Base-by-base conservation (phyloP, 1,139 yeast genomes). In the Pichia sp. region DNA sequence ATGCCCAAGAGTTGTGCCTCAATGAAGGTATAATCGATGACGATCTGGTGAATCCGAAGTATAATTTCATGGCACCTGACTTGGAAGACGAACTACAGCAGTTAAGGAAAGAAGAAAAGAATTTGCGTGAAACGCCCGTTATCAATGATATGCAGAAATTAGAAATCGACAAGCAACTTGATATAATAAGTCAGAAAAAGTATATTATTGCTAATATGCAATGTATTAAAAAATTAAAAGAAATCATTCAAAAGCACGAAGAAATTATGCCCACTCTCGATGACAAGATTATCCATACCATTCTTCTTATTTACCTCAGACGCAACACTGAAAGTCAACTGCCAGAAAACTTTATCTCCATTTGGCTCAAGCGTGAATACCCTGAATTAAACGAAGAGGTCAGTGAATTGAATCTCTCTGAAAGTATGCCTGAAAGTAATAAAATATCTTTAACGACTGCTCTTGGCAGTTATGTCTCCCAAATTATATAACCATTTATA, bases 181-280 rank as follows among this genome's bases (percentile, higher is more conserved):
- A 75, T 60, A 72, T 74, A 50, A 63, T 75, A 50, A 67, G 73
- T 2, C 42, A 45, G n/a, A 59, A 81, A 52, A 75, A 76, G 61
- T 82, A 80, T 60, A 73, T 85, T 2, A 72, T 76, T 55, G 77
- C 78, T 54, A 76, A 82, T 38, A 72, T 84, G 67, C 74, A 72
- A 58, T 80, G 87, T 55, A 64, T 84, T 59, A 68, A 74, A 26
- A 66, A 75, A 31, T 43, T 65, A 10, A 61, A 59, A 45, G 57
- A 57, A 8, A 43, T 59, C 0, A 45, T 65, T 38, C 53, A 56
- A 10, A 45, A 55, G 10, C 55, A 47, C 32, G 40, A 40, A 13
- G 30, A 48, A 15, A 23, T 61, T 5, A n/a, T 8, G n/a, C 36
- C 50, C 8, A 30, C 56, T 23, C 60, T 62, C 29, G 41, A 69